Conservation (phyloP, 495 filamentous ascomycete species). For the Cercophora samala region DNA sequence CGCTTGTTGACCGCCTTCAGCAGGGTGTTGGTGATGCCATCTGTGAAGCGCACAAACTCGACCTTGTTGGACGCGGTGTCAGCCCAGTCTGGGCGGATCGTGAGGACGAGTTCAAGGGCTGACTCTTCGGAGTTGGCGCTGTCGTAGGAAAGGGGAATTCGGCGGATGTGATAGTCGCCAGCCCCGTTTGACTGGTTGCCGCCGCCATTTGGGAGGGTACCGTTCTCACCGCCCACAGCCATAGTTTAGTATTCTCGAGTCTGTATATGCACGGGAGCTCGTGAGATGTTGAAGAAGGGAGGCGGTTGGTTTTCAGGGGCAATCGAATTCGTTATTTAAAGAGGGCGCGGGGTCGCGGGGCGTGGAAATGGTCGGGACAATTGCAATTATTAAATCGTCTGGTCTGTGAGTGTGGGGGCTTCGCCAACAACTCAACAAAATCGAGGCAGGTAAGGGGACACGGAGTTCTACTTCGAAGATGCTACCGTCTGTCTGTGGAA, state of each 20-base stretch:
- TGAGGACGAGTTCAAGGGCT: constrained; percentile 71
- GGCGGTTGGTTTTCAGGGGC: constrained; percentile 4
- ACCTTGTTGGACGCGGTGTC: constrained; percentile 68
- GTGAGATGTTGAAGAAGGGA: neutral
- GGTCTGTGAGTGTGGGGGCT: neutral
- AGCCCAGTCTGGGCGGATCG: constrained; percentile 77
- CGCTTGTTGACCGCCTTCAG: constrained; percentile 81
- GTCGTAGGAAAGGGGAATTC: constrained; percentile 73
- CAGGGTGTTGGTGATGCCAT: constrained; percentile 97
- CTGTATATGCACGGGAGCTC: neutral
- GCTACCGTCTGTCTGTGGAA: no score
- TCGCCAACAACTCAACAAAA: neutral
- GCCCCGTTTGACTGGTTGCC: constrained; percentile 19
- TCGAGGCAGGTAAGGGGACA: neutral
- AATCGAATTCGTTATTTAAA: constrained; percentile 1
- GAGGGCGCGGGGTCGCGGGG: neutral
- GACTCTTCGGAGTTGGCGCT: constrained; percentile 70
- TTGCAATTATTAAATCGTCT: constrained; percentile 3
- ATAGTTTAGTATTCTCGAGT: constrained; percentile 18
- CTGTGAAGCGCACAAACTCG: constrained; percentile 87
- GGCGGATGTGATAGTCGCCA: constrained; percentile 38
- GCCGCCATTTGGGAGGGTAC: constrained; percentile 22
- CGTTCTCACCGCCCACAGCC: constrained; percentile 30
- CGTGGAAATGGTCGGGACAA: neutral
- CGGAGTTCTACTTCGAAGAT: neutral